phyloP scores from a whole-genome alignment of 2,329 filamentous ascomycete species.

The Cordyceps pruinosa region DNA sequence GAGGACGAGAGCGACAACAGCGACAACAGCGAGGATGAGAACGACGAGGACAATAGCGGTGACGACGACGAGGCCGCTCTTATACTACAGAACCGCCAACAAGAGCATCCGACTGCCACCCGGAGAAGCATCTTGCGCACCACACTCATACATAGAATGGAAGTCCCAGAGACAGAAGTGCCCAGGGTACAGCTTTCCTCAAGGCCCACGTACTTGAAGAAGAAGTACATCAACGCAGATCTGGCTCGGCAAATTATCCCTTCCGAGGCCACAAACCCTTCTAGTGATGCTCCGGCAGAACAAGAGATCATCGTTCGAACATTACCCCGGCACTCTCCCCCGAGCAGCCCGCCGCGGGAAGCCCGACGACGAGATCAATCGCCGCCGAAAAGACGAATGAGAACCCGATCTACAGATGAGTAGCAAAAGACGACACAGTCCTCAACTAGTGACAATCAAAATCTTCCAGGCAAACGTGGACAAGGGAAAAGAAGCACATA shows the following conservation, averaged over 20 bases:
- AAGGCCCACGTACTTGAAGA: neutral
- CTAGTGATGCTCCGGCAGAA: neutral
- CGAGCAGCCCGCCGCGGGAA: neutral
- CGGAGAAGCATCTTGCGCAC: neutral
- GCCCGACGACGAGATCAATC: neutral
- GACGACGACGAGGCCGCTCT: neutral
- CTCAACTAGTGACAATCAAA: neutral
- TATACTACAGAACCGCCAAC: neutral
- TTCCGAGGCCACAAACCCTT: neutral
- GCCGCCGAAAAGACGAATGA: neutral
- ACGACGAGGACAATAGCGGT: neutral
- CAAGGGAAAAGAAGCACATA: neutral
- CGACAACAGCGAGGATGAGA: neutral
- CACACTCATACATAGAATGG: no score
- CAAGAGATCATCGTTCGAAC: neutral
- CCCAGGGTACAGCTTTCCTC: neutral
- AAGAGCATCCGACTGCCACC: neutral
- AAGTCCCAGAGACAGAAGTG: neutral
- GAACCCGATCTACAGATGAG: neutral
- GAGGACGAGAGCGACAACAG: neutral
- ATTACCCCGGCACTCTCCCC: neutral
- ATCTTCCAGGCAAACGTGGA: conserved; percentile 1
- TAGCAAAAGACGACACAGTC: neutral
- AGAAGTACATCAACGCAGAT: neutral
- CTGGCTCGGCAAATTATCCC: neutral